These are phyloP conservation scores for Pleurostoma richardsiae DNA, from an alignment of 2,329 filamentous ascomycete species.

Conservation along the genomic window DNA sequence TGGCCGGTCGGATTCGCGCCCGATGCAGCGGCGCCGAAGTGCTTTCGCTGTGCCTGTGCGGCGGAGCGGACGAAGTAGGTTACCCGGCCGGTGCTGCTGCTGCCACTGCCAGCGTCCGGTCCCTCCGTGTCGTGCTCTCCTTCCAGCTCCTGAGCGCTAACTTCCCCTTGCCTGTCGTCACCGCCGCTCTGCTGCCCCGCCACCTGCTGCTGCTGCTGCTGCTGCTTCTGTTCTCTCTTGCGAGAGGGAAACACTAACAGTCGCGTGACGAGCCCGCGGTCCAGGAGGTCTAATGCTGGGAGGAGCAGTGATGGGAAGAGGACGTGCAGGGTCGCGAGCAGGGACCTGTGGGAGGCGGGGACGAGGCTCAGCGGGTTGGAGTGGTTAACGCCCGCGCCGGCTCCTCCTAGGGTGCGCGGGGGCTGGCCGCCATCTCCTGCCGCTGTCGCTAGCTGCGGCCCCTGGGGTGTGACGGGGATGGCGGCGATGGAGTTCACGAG, in stretches of 20 bases:
- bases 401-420: neutral
- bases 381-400: neutral
- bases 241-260: slow-evolving; percentile 24
- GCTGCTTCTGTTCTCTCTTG: slow-evolving; percentile 1
- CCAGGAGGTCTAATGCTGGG: slow-evolving; percentile 81
- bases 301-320: slow-evolving; percentile 78
- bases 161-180: too few relatives aligned
- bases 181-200: too few relatives aligned
- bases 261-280: slow-evolving; percentile 66
- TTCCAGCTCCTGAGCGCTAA: too few relatives aligned
- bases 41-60: slow-evolving; percentile 23
- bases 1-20: slow-evolving; percentile 3
- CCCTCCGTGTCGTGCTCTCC: too few relatives aligned
- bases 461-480: slow-evolving; percentile 14
- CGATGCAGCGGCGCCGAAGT: slow-evolving; percentile 14
- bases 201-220: neutral
- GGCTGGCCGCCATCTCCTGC: neutral
- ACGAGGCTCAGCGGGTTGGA: slow-evolving; percentile 28
- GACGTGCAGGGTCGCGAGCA: slow-evolving; percentile 77
- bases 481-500: slow-evolving; percentile 38
- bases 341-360: slow-evolving; percentile 35
- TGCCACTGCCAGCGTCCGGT: too few relatives aligned
- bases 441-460: neutral
- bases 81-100: neutral
- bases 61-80: slow-evolving; percentile 64